Conservation (phyloP, 129 eudicot species). For the Calendula officinalis region DNA sequence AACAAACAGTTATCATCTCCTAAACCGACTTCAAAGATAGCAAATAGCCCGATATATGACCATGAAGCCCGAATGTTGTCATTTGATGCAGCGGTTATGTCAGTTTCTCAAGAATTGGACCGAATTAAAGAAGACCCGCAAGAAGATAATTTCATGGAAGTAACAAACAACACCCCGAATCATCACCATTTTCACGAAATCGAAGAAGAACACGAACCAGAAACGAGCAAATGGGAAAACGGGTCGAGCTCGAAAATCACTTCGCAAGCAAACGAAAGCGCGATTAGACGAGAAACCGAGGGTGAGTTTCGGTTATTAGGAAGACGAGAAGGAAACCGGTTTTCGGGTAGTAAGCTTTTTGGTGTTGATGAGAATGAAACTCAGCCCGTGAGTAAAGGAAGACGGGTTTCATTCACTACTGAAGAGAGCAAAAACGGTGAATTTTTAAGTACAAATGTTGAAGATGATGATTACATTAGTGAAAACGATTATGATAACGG, state of each 20-base stretch:
- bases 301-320: slow-evolving; percentile 95
- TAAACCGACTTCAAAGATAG: slow-evolving; percentile 51
- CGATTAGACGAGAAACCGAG: slow-evolving; percentile 94
- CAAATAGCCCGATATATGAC: slow-evolving; percentile 60
- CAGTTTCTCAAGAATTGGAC: slow-evolving; percentile 81
- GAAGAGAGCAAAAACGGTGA: slow-evolving; percentile 64
- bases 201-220: slow-evolving; percentile 68
- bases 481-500: slow-evolving; percentile 70
- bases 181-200: slow-evolving; percentile 50
- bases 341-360: slow-evolving; percentile 68
- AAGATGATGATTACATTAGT: slow-evolving; percentile 75
- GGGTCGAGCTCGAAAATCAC: slow-evolving; percentile 48
- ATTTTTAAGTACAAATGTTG: slow-evolving; percentile 41
- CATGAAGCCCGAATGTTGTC: slow-evolving; percentile 58
- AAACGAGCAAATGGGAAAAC: slow-evolving; percentile 45
- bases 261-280: slow-evolving; percentile 70
- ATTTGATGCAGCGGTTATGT: slow-evolving; percentile 94
- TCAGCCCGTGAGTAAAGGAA: slow-evolving; percentile 51
- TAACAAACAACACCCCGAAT: slow-evolving; percentile 25
- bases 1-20: slow-evolving; percentile 68
- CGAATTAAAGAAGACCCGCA: slow-evolving; percentile 56
- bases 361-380: slow-evolving; percentile 71
- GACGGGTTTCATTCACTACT: slow-evolving; percentile 76
- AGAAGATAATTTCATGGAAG: slow-evolving; percentile 43
- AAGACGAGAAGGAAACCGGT: slow-evolving; percentile 73